Conservation (phyloP, 257 asterid species). For the Ligustrum vulgare region DNA sequence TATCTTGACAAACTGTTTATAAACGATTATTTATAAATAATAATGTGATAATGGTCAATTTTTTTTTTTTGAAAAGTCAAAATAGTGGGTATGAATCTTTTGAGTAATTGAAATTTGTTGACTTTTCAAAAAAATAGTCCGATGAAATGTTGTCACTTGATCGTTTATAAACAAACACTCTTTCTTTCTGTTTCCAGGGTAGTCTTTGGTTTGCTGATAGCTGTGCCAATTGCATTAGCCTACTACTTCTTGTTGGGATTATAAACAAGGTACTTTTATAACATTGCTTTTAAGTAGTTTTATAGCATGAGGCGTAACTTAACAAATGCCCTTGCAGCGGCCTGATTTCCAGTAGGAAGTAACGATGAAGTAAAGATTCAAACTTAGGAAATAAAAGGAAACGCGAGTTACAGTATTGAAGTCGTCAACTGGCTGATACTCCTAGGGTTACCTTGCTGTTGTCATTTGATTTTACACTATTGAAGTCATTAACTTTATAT, state of each 20-base stretch:
- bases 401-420: conserved; percentile 10
- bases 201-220: conserved; percentile 71
- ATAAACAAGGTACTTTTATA: conserved; percentile 31
- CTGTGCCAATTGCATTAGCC: conserved; percentile 68
- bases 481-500: background rate
- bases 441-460: background rate
- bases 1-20: too few relatives aligned
- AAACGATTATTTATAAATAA: too few relatives aligned
- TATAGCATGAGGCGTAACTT: conserved; percentile 2
- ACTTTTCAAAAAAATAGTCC: too few relatives aligned
- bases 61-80: too few relatives aligned
- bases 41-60: too few relatives aligned
- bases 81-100: too few relatives aligned
- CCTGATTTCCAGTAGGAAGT: conserved; percentile 1
- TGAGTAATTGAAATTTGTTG: too few relatives aligned
- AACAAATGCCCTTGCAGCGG: conserved; percentile 6
- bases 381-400: background rate
- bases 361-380: conserved; percentile 9
- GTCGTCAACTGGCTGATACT: background rate
- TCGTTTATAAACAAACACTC: too few relatives aligned
- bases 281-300: conserved; percentile 4
- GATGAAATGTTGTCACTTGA: too few relatives aligned
- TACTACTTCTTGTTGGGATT: conserved; percentile 70
- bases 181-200: conserved; percentile 47
- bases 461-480: conserved; percentile 9